phyloP scores from a whole-genome alignment of 441 rosid species.

The Eutrema salsugineum region DNA sequence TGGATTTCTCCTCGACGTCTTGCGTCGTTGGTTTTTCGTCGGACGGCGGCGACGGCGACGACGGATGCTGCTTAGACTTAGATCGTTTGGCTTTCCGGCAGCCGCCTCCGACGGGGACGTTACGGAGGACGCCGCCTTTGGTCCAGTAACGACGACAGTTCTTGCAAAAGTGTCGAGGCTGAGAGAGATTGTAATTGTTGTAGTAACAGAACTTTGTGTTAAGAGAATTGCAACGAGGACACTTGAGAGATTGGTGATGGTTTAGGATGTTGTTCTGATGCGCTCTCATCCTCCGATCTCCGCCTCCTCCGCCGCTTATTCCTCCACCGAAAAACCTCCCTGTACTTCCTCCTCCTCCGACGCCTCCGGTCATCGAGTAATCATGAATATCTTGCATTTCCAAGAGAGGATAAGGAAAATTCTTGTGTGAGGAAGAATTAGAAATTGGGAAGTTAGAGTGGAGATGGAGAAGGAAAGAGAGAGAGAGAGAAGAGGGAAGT shows the following conservation, averaged over 20 bases:
- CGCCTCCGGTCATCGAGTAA: slow-evolving; percentile 27
- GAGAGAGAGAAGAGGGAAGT: neutral
- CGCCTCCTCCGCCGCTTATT: slow-evolving; percentile 36
- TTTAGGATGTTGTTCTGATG: slow-evolving; percentile 43
- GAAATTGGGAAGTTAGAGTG: slow-evolving; percentile 14
- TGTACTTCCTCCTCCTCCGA: slow-evolving; percentile 10
- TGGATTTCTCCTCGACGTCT: slow-evolving; percentile 24
- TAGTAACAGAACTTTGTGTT: slow-evolving; percentile 94
- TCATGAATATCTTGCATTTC: slow-evolving; percentile 35
- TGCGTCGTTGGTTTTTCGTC: slow-evolving; percentile 6
- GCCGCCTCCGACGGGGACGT: slow-evolving; percentile 78
- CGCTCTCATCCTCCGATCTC: slow-evolving; percentile 66
- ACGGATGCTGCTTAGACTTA: slow-evolving; percentile 39
- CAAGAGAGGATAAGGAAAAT: neutral
- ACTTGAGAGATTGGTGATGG: slow-evolving; percentile 70
- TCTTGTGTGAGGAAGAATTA: neutral
- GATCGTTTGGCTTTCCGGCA: slow-evolving; percentile 50
- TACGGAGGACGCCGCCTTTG: slow-evolving; percentile 89
- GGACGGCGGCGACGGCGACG: slow-evolving; percentile 16
- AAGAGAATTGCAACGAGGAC: slow-evolving; percentile 83
- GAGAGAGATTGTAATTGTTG: slow-evolving; percentile 92
- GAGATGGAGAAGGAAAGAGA: neutral
- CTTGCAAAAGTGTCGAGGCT: slow-evolving; percentile 96
- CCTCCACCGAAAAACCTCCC: slow-evolving; percentile 22
- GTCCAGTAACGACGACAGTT: slow-evolving; percentile 95